A percentile compares a stretch with the other conserved stretches of the same genome.
Conservation (phyloP, 441 rosid species). For the Lepidium campestre region DNA sequence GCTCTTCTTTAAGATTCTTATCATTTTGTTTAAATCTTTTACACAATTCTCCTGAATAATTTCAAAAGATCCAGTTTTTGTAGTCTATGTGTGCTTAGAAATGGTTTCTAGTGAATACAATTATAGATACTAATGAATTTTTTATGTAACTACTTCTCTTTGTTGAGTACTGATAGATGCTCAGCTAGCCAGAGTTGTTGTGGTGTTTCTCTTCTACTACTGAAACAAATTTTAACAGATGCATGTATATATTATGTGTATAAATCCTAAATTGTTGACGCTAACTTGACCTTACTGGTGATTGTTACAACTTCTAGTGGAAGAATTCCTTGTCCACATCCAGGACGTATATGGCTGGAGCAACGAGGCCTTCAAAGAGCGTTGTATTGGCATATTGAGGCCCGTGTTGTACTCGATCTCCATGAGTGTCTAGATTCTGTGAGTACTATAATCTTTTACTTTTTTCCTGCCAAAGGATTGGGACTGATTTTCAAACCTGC, state of each 20-base stretch:
- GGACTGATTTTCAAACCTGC: not conserved
- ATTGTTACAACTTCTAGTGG: slow-evolving; percentile 41
- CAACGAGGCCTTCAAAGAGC: slow-evolving; percentile 95
- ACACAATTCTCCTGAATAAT: not conserved
- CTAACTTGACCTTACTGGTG: not conserved
- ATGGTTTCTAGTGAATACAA: not conserved
- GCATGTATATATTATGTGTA: not conserved
- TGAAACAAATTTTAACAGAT: not conserved
- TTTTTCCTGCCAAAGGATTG: not conserved
- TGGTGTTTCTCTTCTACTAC: not conserved
- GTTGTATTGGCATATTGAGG: slow-evolving; percentile 96
- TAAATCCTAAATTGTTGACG: not conserved
- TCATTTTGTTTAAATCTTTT: not conserved
- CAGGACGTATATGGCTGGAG: slow-evolving; percentile 96
- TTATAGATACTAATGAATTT: not conserved
- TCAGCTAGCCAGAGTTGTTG: not conserved
- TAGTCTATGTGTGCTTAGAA: not conserved
- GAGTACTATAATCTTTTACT: slow-evolving; percentile 22
- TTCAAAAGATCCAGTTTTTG: not conserved
- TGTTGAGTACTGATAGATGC: not conserved
- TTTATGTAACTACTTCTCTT: not conserved
- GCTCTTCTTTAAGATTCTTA: not conserved
- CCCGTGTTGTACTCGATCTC: slow-evolving; percentile 94
- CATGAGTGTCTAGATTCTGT: slow-evolving; percentile 66
- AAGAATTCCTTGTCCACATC: slow-evolving; percentile 89